A percentile compares a stretch with the other conserved stretches of the same genome.
These are phyloP conservation scores for Trichoderma orchidacearum DNA, from an alignment of 495 filamentous ascomycete genomes.

Conservation along the genomic window DNA sequence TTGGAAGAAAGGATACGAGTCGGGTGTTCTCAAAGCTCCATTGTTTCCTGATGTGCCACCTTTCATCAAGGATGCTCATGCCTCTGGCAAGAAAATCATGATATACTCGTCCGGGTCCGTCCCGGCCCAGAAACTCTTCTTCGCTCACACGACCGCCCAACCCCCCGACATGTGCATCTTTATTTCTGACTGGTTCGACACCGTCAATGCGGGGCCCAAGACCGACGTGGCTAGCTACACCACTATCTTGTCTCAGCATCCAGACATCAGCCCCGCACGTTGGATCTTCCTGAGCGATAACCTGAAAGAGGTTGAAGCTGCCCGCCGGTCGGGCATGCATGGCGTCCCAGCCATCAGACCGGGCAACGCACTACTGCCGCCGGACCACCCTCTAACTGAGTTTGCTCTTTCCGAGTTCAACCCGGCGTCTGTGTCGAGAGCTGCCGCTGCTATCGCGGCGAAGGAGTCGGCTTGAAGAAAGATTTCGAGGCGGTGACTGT, in stretches of 20 bases:
- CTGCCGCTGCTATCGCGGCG: not conserved
- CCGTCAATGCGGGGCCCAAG: slow-evolving; percentile 61
- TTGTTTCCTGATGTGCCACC: slow-evolving; percentile 55
- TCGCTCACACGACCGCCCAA: slow-evolving; percentile 44
- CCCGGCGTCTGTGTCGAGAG: not conserved
- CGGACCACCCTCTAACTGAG: not conserved
- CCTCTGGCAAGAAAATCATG: slow-evolving; percentile 31
- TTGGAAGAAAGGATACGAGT: slow-evolving; percentile 50
- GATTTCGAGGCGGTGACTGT: too few species aligned
- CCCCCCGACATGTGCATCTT: slow-evolving; percentile 40
- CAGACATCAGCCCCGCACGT: slow-evolving; percentile 21
- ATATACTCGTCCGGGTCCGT: slow-evolving; percentile 66
- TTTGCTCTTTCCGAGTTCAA: slow-evolving; percentile 2
- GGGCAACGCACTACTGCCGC: slow-evolving; percentile 44
- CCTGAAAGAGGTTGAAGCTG: slow-evolving; percentile 53
- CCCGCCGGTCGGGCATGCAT: slow-evolving; percentile 47
- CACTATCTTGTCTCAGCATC: slow-evolving; percentile 34
- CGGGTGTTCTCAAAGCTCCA: slow-evolving; percentile 46
- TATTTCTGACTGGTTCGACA: slow-evolving; percentile 54
- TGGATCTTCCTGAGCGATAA: slow-evolving; percentile 64
- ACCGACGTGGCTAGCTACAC: slow-evolving; percentile 43
- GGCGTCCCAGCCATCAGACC: slow-evolving; percentile 45
- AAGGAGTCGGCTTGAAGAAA: not conserved
- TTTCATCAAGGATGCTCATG: slow-evolving; percentile 36
- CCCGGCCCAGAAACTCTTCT: slow-evolving; percentile 57